Conservation (phyloP, 1,139 yeast species). For the Keqinozyma sinolaborantium region DNA sequence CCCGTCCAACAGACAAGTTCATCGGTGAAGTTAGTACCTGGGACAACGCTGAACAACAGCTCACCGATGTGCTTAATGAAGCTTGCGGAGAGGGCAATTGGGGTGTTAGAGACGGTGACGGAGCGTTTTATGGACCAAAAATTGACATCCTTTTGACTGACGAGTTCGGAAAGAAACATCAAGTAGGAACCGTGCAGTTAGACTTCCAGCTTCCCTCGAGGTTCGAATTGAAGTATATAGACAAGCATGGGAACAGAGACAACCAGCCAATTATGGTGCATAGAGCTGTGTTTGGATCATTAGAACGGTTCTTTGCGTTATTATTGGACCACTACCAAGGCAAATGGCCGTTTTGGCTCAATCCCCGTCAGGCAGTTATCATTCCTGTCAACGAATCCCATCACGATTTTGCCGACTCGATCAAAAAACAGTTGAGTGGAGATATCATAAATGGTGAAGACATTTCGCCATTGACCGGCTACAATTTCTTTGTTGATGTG, state of each 20-base stretch:
- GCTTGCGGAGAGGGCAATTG: constrained; percentile 56
- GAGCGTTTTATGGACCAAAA: constrained; percentile 97
- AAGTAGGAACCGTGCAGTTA: constrained; percentile 92
- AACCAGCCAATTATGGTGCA: constrained; percentile 87
- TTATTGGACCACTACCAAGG: constrained; percentile 89
- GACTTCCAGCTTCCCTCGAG: constrained; percentile 93
- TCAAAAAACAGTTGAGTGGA: constrained; percentile 51
- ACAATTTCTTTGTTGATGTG: constrained; percentile 70
- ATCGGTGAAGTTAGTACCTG: constrained; percentile 83
- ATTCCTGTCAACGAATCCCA: constrained; percentile 74
- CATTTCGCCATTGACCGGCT: constrained; percentile 53
- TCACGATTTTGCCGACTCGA: constrained; percentile 47
- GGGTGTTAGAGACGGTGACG: constrained; percentile 86
- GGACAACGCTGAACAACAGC: constrained; percentile 77
- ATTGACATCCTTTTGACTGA: constrained; percentile 86
- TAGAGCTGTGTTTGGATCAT: constrained; percentile 91
- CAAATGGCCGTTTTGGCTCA: constrained; percentile 98
- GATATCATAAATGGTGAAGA: constrained; percentile 28
- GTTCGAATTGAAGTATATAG: constrained; percentile 69
- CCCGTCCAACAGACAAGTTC: constrained; percentile 80
- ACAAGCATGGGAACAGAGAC: constrained; percentile 43
- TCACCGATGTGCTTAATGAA: constrained; percentile 60
- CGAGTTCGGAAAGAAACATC: constrained; percentile 80
- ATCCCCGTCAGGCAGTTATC: constrained; percentile 88
- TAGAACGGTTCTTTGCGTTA: constrained; percentile 89